Evolutionary conservation across 495 filamentous ascomycete genomes (phyloP).

Genomic region (Parachaetomium inaequale): DNA sequence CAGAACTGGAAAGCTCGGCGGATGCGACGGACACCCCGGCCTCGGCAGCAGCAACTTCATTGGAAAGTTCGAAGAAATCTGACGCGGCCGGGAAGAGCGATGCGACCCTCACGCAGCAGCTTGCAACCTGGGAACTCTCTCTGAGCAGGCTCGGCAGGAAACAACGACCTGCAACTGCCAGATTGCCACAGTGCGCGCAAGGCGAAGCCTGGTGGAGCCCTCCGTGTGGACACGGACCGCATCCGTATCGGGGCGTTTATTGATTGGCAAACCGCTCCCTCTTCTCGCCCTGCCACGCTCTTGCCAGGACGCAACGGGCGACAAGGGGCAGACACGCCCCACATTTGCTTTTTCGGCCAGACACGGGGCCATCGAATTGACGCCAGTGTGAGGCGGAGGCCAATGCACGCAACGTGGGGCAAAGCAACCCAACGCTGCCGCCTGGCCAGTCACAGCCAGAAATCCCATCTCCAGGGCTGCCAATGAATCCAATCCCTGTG

Average conservation of each 20-base stretch:
- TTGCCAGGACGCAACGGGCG: not conserved
- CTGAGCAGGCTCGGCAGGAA: no score
- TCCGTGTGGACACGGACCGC: no score
- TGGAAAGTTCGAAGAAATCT: no score
- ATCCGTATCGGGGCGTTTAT: no score
- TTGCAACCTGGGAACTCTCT: no score
- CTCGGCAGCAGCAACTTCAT: no score
- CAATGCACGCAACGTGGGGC: constrained; percentile 24
- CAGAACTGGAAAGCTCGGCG: no score
- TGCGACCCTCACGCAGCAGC: not conserved
- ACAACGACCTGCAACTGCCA: no score
- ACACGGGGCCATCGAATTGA: constrained; percentile 28
- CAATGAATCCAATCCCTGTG: not conserved
- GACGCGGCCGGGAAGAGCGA: not conserved
- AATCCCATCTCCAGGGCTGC: not conserved
- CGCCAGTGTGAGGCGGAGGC: constrained; percentile 21
- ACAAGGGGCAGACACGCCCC: not conserved
- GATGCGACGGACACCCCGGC: no score
- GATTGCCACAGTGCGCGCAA: no score
- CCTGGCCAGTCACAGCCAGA: not conserved
- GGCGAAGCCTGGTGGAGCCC: no score
- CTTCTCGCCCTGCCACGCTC: not conserved
- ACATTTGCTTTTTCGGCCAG: constrained; percentile 19
- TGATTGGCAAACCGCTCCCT: not conserved
- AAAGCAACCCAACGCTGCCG: not conserved